Base-by-base conservation (phyloP, 2,329 filamentous ascomycete species). In the Diplodia mutila region DNA sequence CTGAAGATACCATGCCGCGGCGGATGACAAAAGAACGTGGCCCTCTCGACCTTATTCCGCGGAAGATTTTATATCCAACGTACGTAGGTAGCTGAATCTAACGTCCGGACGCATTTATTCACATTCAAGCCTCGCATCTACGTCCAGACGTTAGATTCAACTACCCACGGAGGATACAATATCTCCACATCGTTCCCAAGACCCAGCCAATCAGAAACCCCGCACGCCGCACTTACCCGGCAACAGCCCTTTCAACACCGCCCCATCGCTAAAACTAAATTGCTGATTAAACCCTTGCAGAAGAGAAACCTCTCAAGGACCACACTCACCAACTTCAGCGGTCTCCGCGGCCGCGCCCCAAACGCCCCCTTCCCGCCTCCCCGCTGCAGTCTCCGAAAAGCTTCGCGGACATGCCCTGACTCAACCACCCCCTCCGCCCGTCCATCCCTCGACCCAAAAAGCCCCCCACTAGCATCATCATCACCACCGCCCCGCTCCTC, bases 361-460 rank as follows among this genome's bases (percentile, higher is more conserved):
- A 46, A 5, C 18, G 8, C 16, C 6, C 39, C 39, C 8, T 46
- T 46, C 39, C 16, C 39, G 16, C 39, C 39, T 8, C 12, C 39
- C 16, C 55, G 55, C 37, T 61, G 55, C 37, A 61, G 16, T 48
- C 55, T 61, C 23, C 55, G 55, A n/a, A 46, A 61, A 18, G 55
- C 55, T 21, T 61, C 55, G 12, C n/a, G 37, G 0, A 61, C 37
- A 29, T 61, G 55, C 2, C 37, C 6, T 2, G 37, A 23, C 3
- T 12, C 55, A 18, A 61, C 37, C 23, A 25, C 37, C 29, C 8
- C 2, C 7, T 2, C 54, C 12, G 37, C 5, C 21, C 3, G 0
- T 0, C 4, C 37, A 4, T 29, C 18, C 21, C 7, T 2, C 16
- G 37, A 8, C 2, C 23, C 8, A 29, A 61, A 61, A 8, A 14